phyloP scores from a whole-genome alignment of 306 rosid species.

The Casuarina glauca region DNA sequence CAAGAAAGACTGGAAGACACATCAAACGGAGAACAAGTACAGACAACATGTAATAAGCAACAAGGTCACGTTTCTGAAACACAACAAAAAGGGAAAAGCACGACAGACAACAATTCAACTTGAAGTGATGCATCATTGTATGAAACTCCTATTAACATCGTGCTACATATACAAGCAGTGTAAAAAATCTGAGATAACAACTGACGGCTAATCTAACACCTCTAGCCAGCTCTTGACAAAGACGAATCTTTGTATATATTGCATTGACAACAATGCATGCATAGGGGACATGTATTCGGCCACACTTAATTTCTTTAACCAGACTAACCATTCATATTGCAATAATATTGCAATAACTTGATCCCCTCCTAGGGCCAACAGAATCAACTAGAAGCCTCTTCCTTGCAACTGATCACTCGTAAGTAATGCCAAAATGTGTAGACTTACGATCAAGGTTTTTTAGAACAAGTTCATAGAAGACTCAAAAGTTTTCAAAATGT shows the following conservation, averaged over 20 bases:
- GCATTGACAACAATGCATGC: not conserved
- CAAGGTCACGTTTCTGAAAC: not conserved
- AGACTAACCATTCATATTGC: not conserved
- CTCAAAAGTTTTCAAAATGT: not conserved
- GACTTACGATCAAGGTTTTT: not conserved
- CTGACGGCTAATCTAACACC: constrained; percentile 5
- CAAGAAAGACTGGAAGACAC: not conserved
- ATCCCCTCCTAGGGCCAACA: not conserved
- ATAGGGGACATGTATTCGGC: not conserved
- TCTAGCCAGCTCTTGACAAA: constrained; percentile 7
- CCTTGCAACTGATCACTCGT: not conserved
- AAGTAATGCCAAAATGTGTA: not conserved
- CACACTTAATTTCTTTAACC: not conserved
- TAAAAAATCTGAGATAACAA: not conserved
- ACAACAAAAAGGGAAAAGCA: not conserved
- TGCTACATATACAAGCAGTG: not conserved
- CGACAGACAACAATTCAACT: not conserved
- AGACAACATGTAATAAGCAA: not conserved
- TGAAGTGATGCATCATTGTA: not conserved
- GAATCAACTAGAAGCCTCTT: not conserved
- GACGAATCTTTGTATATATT: not conserved
- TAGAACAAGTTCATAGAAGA: not conserved
- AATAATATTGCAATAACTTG: not conserved
- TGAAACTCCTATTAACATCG: not conserved
- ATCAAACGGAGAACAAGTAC: not conserved